These are phyloP conservation scores for Coelastrella sp. DNA, from an alignment of 139 green algal species.

Conservation along the genomic window DNA sequence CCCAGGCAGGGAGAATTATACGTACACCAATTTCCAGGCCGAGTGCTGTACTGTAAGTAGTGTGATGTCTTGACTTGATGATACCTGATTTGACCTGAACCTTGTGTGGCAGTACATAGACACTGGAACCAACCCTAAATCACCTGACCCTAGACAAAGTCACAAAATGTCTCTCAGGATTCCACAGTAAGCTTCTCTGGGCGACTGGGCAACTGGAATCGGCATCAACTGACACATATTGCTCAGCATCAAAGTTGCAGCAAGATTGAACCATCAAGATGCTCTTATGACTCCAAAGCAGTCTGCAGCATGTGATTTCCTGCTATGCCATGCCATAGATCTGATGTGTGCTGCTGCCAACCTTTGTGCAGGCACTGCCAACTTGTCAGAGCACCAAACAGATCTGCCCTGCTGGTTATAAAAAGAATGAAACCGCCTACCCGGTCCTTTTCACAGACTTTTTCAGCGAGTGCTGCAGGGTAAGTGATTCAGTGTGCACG, in stretches of 20 bases:
- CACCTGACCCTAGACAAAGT: too few species aligned
- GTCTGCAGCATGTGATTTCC: neutral
- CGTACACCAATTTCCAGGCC: neutral
- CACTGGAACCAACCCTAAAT: too few species aligned
- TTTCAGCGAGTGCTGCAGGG: neutral
- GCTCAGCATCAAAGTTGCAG: neutral
- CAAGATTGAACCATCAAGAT: too few species aligned
- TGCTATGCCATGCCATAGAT: neutral
- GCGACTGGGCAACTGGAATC: too few species aligned
- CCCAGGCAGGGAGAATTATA: neutral
- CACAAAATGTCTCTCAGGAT: too few species aligned
- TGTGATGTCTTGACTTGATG: neutral
- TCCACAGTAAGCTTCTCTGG: too few species aligned
- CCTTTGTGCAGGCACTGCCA: neutral
- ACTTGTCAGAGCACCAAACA: neutral
- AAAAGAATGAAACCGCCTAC: neutral
- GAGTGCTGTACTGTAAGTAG: neutral
- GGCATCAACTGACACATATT: neutral
- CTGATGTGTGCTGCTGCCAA: neutral
- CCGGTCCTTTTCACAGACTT: neutral
- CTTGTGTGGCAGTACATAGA: neutral
- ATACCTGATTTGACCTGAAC: neutral
- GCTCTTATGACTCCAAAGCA: neutral
- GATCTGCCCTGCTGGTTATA: neutral
- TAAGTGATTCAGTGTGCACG: neutral